A percentile compares a stretch with the other conserved stretches of the same genome.
Evolutionary conservation across 768 basidiomycete species (phyloP).

Genomic region (Leccinum truebloodii): DNA sequence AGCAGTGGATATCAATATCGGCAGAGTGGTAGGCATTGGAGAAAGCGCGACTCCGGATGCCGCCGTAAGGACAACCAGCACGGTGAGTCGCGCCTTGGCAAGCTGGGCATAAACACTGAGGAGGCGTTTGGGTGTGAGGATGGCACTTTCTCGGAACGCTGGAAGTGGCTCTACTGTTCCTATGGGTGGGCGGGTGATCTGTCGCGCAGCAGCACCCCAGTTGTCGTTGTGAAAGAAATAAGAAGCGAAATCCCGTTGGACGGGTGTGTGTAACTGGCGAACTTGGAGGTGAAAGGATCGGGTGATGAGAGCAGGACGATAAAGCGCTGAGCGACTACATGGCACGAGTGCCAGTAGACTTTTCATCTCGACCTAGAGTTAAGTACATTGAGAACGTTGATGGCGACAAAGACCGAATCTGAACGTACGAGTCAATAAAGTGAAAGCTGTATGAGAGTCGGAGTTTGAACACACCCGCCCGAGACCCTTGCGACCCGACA

Average conservation of each 20-base stretch:
- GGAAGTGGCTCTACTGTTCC: constrained; percentile 18
- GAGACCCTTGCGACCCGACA: constrained; percentile 8
- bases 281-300: constrained; percentile 12
- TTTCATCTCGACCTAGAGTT: constrained; percentile 21
- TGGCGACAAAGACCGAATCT: constrained; percentile 11
- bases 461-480: constrained; percentile 32
- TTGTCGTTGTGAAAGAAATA: constrained; percentile 67
- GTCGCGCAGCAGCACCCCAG: constrained; percentile 39
- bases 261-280: constrained; percentile 7
- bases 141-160: constrained; percentile 39
- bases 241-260: constrained; percentile 41
- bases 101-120: constrained; percentile 76
- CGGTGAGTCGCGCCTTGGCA: constrained; percentile 81
- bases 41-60: constrained; percentile 93
- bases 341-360: background rate
- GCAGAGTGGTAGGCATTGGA: constrained; percentile 81
- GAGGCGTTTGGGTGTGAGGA: constrained; percentile 52
- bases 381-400: background rate
- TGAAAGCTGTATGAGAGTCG: constrained; percentile 17
- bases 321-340: constrained; percentile 20
- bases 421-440: constrained; percentile 10
- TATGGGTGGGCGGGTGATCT: constrained; percentile 13
- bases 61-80: constrained; percentile 83
- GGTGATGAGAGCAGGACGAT: constrained; percentile 4
- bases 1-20: constrained; percentile 83